Evolutionary conservation across 2,329 filamentous ascomycete genomes (phyloP), one percentile per base, ranked within the genome.

Genomic region (Zasmidium angulare): DNA sequence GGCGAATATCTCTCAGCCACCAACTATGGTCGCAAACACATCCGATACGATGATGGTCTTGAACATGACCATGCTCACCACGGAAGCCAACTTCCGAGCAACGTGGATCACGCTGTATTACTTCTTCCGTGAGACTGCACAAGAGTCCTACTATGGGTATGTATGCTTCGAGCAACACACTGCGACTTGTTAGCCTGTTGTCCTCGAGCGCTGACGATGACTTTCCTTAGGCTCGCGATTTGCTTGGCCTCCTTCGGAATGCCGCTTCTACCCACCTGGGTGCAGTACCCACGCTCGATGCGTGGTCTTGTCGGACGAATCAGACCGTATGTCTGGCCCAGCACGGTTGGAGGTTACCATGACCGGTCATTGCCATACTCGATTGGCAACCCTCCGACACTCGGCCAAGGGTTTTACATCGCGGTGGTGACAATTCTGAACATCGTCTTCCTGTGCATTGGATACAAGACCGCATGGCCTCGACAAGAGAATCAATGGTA

Each of bases 401-500:
- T 49, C 0, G 63, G 63, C 23, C 61, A 68, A 29, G 56, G 66
- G 0, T 17, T 67, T 11, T 67, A 68, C 58, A 63, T 74, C 36
- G 31, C 60, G 23, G 51, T 64, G 19, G 66, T 69, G 40, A 40
- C 70, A 12, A 47, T 66, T 31, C 55, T 73, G 47, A 73, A 72
- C 50, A 56, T 73, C 43, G 57, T 73, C 31, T 59, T 72, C 17
- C 66, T 58, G 40, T 57, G 62, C 3, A 58, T 69, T 12, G 55
- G 48, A 1, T 71, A 66, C 57, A 26, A 61, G 17, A 59, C 56
- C 22, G 36, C 36, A 17, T 43, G 36, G 36, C 36, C 36, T 7
- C 53, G 57, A 12, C 58, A 63, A n/a, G 70, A 68, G 1, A 71
- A 70, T 50, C 62, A 63, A 11, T 69, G 62, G 69, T 71, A 68